These are phyloP conservation scores for Vicia sativa DNA, from an alignment of 306 rosid genomes.

Conservation along the genomic window DNA sequence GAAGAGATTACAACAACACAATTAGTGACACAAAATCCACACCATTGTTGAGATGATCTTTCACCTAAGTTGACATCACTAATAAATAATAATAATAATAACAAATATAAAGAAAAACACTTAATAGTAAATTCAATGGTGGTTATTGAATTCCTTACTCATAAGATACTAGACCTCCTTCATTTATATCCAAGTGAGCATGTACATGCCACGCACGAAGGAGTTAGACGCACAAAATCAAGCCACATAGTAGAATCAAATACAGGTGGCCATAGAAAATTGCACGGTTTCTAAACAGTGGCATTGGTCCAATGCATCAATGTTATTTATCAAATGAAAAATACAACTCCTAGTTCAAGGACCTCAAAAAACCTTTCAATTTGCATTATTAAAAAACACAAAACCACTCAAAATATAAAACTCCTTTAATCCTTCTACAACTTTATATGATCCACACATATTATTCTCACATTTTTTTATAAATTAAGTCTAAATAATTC, in stretches of 20 bases:
- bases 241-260: slow-evolving; percentile 17
- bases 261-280: slow-evolving; percentile 21
- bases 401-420: not conserved
- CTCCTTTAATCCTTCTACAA: too few relatives aligned
- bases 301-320: slow-evolving; percentile 16
- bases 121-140: slow-evolving; percentile 11
- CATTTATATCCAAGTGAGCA: slow-evolving; percentile 35
- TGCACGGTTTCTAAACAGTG: not conserved
- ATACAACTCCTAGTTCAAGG: not conserved
- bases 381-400: not conserved
- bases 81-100: too few relatives aligned
- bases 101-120: too few relatives aligned
- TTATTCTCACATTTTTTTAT: slow-evolving; percentile 26
- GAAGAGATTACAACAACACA: too few relatives aligned
- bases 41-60: too few relatives aligned
- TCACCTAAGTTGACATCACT: too few relatives aligned
- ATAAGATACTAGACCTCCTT: not conserved
- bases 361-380: not conserved
- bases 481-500: not conserved
- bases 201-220: slow-evolving; percentile 23
- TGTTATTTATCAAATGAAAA: not conserved
- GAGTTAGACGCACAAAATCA: not conserved
- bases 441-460: not conserved
- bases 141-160: slow-evolving; percentile 11
- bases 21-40: too few relatives aligned